Evolutionary conservation across 768 basidiomycete genomes (phyloP), one percentile per base, ranked within the genome.

Genomic region (Pluteus cervinus): DNA sequence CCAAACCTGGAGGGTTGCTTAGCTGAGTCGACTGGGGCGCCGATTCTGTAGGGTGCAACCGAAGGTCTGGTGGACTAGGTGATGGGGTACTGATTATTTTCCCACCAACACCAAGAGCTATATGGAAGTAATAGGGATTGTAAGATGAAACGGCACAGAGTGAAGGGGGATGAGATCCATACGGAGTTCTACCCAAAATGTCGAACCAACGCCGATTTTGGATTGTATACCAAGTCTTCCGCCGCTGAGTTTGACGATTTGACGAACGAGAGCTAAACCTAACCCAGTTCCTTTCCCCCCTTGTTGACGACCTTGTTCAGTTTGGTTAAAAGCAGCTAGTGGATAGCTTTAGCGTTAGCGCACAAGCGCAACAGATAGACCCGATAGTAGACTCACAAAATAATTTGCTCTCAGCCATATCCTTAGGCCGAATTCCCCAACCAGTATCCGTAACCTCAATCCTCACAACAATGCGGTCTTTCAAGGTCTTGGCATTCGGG

Each of bases 121-220:
- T n/a, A n/a, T n/a, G n/a, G n/a, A n/a, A n/a, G n/a, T n/a, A n/a
- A n/a, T n/a, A n/a, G n/a, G n/a, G n/a, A n/a, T n/a, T n/a, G n/a
- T n/a, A n/a, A n/a, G n/a, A n/a, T n/a, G n/a, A n/a, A n/a, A n/a
- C n/a, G n/a, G n/a, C n/a, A n/a, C n/a, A n/a, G n/a, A n/a, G n/a
- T n/a, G n/a, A n/a, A n/a, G n/a, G n/a, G n/a, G n/a, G n/a, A n/a
- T n/a, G n/a, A n/a, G n/a, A n/a, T n/a, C n/a, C n/a, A n/a, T n/a
- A n/a, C n/a, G 81, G 24, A 88, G 56, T 55, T 87, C 86, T 7
- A 87, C 81, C 89, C 88, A 91, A 62, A 91, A 92, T 28, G 82
- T 87, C 22, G 81, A 86, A 11, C 91, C 91, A 46, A 75, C 65
- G 5, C 73, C 71, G 1, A 74, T 61, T 53, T 79, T 74, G n/a